These are phyloP conservation scores for Triticum timopheevii DNA, from an alignment of 176 grass and related monocot genomes.

Conservation along the genomic window DNA sequence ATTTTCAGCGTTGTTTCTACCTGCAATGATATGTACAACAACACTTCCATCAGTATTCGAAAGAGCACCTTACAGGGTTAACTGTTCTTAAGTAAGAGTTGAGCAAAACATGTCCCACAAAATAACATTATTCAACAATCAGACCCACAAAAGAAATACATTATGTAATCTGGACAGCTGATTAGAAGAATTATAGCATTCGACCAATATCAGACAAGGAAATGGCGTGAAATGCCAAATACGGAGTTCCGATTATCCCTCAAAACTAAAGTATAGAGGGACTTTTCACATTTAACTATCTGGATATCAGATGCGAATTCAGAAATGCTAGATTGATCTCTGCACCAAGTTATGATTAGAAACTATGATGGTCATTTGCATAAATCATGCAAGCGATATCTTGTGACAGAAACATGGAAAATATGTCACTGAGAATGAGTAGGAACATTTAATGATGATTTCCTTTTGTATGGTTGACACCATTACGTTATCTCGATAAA, in stretches of 20 bases:
- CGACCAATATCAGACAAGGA: no score
- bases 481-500: no score
- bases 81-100: background rate
- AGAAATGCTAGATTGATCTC: no score
- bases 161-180: background rate
- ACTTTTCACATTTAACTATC: no score
- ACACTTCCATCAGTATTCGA: background rate
- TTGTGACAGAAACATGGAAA: background rate
- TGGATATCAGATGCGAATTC: no score
- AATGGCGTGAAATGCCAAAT: no score
- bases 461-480: background rate
- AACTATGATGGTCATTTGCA: background rate
- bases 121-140: background rate
- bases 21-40: conserved; percentile 18
- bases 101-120: background rate
- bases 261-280: no score
- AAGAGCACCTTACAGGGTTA: background rate
- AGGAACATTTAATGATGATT: background rate
- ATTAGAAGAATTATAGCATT: background rate
- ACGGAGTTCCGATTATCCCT: no score
- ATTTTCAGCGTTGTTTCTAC: conserved; percentile 42
- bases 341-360: background rate
- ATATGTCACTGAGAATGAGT: background rate
- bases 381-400: background rate
- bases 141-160: background rate